A percentile compares a stretch with the other conserved stretches of the same genome.
phyloP scores from a whole-genome alignment of 106 monocot species.

The Vanilla planifolia region DNA sequence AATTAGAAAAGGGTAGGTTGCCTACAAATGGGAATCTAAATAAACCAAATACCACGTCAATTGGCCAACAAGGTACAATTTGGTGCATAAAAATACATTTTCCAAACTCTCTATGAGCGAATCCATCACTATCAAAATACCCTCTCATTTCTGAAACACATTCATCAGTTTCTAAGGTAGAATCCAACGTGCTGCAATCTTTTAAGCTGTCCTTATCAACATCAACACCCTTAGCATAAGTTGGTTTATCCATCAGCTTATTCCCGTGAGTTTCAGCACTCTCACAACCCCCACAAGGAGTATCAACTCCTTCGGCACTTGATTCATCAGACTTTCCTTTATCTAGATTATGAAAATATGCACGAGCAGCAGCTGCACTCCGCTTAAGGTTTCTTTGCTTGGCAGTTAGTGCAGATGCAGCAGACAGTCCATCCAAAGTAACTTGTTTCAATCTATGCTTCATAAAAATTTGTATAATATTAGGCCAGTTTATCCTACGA shows the following conservation, averaged over 20 bases:
- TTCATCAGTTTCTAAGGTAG: background rate
- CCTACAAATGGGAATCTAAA: slow-evolving; percentile 8
- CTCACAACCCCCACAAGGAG: slow-evolving; percentile 16
- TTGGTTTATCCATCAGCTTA: slow-evolving; percentile 2
- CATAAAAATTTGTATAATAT: slow-evolving; percentile 22
- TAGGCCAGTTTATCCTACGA: slow-evolving; percentile 41
- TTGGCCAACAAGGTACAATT: slow-evolving; percentile 19
- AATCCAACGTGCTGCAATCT: slow-evolving; percentile 9
- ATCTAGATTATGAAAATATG: slow-evolving; percentile 46
- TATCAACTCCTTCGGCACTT: slow-evolving; percentile 13
- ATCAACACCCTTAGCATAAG: background rate
- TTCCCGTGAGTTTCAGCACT: slow-evolving; percentile 9
- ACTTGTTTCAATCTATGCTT: slow-evolving; percentile 45
- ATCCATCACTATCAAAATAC: slow-evolving; percentile 10
- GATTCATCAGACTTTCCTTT: slow-evolving; percentile 15
- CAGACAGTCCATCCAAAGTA: slow-evolving; percentile 26
- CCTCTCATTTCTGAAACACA: slow-evolving; percentile 10
- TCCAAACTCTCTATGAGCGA: slow-evolving; percentile 14
- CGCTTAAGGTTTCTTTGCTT: slow-evolving; percentile 62
- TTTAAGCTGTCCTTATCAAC: slow-evolving; percentile 11
- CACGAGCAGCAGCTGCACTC: slow-evolving; percentile 67
- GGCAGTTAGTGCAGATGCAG: slow-evolving; percentile 38
- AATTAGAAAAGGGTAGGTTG: slow-evolving; percentile 17
- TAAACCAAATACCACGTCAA: slow-evolving; percentile 10
- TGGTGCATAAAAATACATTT: slow-evolving; percentile 20